Evolutionary conservation across 352 stramenopile genomes (phyloP).

Genomic region (Phytophthora multivora): DNA sequence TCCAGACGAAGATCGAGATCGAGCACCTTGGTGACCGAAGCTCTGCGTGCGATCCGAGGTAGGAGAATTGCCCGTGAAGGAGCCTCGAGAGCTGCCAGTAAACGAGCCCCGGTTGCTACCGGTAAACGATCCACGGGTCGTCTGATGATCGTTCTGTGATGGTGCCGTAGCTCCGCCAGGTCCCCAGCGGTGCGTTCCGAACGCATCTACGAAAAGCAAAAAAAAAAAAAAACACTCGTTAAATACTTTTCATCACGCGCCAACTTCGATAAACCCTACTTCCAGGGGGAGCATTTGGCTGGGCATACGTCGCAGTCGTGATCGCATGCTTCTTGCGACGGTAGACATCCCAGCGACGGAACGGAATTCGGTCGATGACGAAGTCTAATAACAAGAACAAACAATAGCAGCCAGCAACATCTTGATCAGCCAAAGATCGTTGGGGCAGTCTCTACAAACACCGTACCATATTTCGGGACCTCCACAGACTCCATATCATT

Average conservation of each 20-base stretch:
- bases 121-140: constrained; percentile 24
- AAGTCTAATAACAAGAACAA: constrained; percentile 50
- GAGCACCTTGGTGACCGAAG: constrained; percentile 24
- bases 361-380: constrained; percentile 78
- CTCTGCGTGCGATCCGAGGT: constrained; percentile 32
- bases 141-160: constrained; percentile 34
- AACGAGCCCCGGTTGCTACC: constrained; percentile 33
- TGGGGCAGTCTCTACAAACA: not conserved
- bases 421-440: constrained; percentile 3
- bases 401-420: constrained; percentile 25
- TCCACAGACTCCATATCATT: constrained; percentile 78
- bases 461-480: constrained; percentile 84
- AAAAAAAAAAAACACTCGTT: constrained; percentile 1
- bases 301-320: constrained; percentile 45
- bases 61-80: constrained; percentile 21
- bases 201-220: constrained; percentile 40
- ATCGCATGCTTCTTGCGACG: constrained; percentile 65
- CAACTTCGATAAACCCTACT: constrained; percentile 29
- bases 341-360: constrained; percentile 84
- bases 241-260: not conserved
- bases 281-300: constrained; percentile 39
- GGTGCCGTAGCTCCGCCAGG: constrained; percentile 49
- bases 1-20: constrained; percentile 18
- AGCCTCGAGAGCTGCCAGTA: constrained; percentile 20
- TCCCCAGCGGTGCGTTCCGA: constrained; percentile 73